Percentiles rank a stretch among this genome's conserved stretches.
phyloP scores from a whole-genome alignment of 768 basidiomycete species.

The Lactifluus hygrophoroides region DNA sequence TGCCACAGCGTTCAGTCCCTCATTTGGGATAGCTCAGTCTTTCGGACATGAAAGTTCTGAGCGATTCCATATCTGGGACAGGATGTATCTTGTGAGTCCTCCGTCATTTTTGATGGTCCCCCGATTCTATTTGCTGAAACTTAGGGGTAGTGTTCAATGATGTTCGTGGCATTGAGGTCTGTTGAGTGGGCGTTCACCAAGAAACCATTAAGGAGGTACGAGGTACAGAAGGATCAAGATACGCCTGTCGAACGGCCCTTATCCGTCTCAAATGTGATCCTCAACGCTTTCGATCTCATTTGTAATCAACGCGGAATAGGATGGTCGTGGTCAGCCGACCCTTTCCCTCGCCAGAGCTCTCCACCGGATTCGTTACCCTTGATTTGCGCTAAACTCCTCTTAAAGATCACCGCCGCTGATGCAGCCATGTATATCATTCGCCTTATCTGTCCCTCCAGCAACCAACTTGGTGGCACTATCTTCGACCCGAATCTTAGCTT shows the following conservation, averaged over 20 bases:
- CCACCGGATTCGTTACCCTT: background rate
- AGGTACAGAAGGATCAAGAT: background rate
- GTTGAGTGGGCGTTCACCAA: slow-evolving; percentile 11
- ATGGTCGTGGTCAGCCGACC: slow-evolving; percentile 14
- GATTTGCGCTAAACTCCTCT: background rate
- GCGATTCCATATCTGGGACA: background rate
- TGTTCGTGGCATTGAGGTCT: background rate
- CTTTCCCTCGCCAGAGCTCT: background rate
- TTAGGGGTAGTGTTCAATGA: background rate
- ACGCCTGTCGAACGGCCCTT: background rate
- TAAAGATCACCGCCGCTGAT: background rate
- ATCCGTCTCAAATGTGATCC: background rate
- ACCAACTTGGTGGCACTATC: background rate
- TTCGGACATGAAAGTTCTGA: background rate
- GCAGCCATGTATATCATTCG: background rate
- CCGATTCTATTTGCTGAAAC: background rate
- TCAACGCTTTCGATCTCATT: slow-evolving; percentile 9
- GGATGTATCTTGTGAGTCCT: background rate
- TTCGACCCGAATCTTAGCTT: background rate
- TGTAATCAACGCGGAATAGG: slow-evolving; percentile 12
- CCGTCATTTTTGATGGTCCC: background rate
- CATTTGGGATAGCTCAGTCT: background rate
- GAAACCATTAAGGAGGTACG: background rate
- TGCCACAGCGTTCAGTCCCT: background rate
- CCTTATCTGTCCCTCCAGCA: background rate